Percentiles rank a stretch among this genome's conserved stretches.
These are phyloP conservation scores for Podaxis sp. DNA, from an alignment of 768 basidiomycete genomes.

Conservation along the genomic window DNA sequence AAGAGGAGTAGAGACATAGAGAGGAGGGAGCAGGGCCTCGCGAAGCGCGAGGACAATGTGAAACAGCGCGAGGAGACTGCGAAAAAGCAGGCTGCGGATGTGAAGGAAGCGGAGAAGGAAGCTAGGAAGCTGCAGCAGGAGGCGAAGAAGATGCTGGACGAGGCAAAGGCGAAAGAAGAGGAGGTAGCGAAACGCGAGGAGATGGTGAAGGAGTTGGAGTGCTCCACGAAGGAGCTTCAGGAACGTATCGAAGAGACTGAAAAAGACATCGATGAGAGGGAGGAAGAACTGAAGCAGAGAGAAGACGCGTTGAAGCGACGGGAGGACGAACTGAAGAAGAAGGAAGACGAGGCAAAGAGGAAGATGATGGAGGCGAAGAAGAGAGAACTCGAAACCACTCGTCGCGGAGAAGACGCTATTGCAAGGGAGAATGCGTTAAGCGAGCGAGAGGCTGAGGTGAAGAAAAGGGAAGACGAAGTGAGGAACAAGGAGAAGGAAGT, in stretches of 20 bases:
- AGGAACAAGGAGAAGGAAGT: conserved; percentile 18
- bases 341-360: conserved; percentile 12
- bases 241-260: neutral
- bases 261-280: neutral
- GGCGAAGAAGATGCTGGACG: conserved; percentile 4
- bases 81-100: conserved; percentile 14
- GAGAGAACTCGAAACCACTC: conserved; percentile 12
- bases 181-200: conserved; percentile 7
- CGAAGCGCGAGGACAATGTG: conserved; percentile 15
- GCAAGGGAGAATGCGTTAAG: conserved; percentile 4
- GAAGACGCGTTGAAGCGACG: neutral
- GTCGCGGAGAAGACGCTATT: conserved; percentile 7
- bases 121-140: conserved; percentile 5
- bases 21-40: neutral
- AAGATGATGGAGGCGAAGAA: conserved; percentile 7
- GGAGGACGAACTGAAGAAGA: conserved; percentile 13
- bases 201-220: conserved; percentile 5
- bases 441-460: conserved; percentile 8
- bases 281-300: conserved; percentile 7
- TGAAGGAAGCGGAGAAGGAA: conserved; percentile 12
- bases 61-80: conserved; percentile 12
- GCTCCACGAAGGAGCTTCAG: conserved; percentile 3
- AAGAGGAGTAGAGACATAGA: neutral
- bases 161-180: conserved; percentile 7
- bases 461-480: conserved; percentile 13